phyloP scores from a whole-genome alignment of 2,329 filamentous ascomycete species.

The Aureobasidium namibiae region DNA sequence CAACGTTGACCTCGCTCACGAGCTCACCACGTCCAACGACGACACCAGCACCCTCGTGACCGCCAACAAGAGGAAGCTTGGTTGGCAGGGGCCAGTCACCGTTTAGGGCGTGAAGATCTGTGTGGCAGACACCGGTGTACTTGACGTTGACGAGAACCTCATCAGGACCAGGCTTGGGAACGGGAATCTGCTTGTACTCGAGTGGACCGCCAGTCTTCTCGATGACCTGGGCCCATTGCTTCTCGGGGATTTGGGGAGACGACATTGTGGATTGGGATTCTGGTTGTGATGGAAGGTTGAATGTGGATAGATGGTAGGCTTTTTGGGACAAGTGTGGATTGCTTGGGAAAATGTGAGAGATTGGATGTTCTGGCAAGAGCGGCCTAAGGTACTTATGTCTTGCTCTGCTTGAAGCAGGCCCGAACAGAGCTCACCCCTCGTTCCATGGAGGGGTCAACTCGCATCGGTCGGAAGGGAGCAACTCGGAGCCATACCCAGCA shows the following conservation, averaged over 20 bases:
- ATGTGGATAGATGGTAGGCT: neutral
- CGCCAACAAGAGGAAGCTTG: slow-evolving; percentile 80
- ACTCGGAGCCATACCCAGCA: neutral
- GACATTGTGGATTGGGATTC: slow-evolving; percentile 5
- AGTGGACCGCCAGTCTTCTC: slow-evolving; percentile 66
- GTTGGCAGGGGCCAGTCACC: slow-evolving; percentile 82
- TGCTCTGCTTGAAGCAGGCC: slow-evolving; percentile 1
- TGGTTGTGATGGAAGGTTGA: neutral
- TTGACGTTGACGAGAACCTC: slow-evolving; percentile 90
- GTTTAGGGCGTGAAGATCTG: slow-evolving; percentile 71
- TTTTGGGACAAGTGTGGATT: neutral
- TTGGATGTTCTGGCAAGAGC: neutral
- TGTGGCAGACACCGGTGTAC: slow-evolving; percentile 86
- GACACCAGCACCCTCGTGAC: slow-evolving; percentile 68
- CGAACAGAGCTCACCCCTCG: slow-evolving; percentile 10
- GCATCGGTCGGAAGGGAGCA: slow-evolving; percentile 11
- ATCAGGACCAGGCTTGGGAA: slow-evolving; percentile 72
- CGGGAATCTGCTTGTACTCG: slow-evolving; percentile 73
- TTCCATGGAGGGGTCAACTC: slow-evolving; percentile 3
- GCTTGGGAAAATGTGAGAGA: neutral
- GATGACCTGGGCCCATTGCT: slow-evolving; percentile 88
- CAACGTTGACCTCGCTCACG: slow-evolving; percentile 69
- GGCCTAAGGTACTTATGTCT: slow-evolving; percentile 9
- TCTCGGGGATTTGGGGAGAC: slow-evolving; percentile 52
- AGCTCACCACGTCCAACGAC: slow-evolving; percentile 73